Conservation (phyloP, 2,329 filamentous ascomycete genomes). For the Malbranchea zuffiana region DNA sequence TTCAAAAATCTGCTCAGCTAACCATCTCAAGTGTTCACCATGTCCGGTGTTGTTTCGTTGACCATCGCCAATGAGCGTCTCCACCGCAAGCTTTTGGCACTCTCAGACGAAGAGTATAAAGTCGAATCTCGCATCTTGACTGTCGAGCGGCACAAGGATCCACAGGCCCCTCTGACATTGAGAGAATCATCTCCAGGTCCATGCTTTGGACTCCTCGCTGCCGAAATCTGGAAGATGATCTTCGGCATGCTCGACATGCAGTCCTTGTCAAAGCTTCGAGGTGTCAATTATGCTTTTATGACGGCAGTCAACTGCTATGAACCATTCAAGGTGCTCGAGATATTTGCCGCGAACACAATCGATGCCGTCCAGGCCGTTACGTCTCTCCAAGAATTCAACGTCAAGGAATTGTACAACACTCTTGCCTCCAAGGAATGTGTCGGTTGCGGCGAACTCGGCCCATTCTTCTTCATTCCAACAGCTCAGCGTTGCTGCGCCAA, state of each 20-base stretch:
- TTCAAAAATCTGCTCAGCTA: no score
- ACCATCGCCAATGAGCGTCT: no score
- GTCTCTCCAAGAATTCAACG: neutral
- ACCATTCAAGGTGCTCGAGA: neutral
- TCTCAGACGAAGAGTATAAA: no score
- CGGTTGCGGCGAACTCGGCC: neutral
- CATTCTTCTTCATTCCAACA: conserved; percentile 4
- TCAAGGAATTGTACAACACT: neutral
- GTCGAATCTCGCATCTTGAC: no score
- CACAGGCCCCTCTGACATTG: no score
- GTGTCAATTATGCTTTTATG: neutral
- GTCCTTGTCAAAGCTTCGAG: neutral
- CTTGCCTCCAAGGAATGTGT: neutral
- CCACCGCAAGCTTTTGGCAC: no score
- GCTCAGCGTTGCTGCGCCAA: neutral
- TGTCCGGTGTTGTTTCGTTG: no score
- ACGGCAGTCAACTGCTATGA: neutral
- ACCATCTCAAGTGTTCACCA: no score
- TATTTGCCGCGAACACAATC: neutral
- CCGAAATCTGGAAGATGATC: neutral
- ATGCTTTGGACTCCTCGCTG: neutral
- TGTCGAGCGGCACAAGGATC: no score
- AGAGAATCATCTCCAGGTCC: no score
- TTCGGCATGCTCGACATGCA: neutral
- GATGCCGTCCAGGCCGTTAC: neutral